A percentile compares a stretch with the other conserved stretches of the same genome.
Conservation (phyloP, 345 rosid genomes). For the Salix udensis region DNA sequence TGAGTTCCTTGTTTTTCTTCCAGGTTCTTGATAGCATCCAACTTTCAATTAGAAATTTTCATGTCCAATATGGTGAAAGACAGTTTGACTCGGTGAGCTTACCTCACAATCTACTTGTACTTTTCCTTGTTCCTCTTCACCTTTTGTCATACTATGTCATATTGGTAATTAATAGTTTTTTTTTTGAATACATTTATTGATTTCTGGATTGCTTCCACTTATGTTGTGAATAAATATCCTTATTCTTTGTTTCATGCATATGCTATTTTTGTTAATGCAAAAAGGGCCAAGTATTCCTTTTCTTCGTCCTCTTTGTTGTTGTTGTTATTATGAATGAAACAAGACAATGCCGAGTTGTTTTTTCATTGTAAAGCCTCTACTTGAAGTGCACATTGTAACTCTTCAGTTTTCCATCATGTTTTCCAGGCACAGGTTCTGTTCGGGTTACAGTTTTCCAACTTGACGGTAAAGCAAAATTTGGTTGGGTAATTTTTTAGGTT, state of each 20-base stretch:
- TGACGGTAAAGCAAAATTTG: slow-evolving; percentile 66
- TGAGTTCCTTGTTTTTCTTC: slow-evolving; percentile 5
- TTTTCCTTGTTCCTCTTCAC: background rate
- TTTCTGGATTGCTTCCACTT: background rate
- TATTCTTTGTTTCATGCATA: background rate
- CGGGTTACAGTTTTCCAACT: slow-evolving; percentile 81
- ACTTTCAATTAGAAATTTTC: slow-evolving; percentile 73
- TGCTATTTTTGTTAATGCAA: background rate
- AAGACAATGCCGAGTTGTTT: too few relatives aligned
- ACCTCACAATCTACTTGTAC: background rate
- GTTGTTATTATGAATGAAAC: too few relatives aligned
- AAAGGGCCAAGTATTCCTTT: background rate
- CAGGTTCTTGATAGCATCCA: slow-evolving; percentile 88
- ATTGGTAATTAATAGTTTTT: background rate
- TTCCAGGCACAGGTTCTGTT: slow-evolving; percentile 53
- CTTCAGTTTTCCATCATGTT: slow-evolving; percentile 14
- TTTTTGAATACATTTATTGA: background rate
- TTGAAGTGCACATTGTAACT: too few relatives aligned
- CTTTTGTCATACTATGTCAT: background rate
- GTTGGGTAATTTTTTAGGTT: slow-evolving; percentile 56
- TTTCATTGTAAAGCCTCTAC: too few relatives aligned
- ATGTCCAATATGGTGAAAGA: slow-evolving; percentile 53
- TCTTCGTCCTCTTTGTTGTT: background rate
- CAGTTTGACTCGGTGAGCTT: slow-evolving; percentile 55
- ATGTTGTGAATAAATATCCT: background rate